These are phyloP conservation scores for Aspergillus phoenicis DNA, from an alignment of 2,329 filamentous ascomycete genomes.

Conservation along the genomic window DNA sequence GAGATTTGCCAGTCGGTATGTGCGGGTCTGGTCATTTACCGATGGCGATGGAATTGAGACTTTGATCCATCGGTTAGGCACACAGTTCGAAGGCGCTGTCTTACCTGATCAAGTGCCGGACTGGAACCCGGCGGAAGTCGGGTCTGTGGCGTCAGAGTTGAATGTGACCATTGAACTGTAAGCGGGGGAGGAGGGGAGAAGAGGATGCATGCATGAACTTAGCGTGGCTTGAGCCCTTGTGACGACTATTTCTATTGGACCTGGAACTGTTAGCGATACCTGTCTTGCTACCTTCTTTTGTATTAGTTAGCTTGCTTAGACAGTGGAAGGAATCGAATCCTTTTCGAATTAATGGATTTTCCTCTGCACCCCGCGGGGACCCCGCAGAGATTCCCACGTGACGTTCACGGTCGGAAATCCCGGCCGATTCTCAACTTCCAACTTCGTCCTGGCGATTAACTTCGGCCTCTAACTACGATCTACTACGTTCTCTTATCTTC, in stretches of 20 bases:
- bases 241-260: not conserved
- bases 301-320: too few species aligned
- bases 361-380: not conserved
- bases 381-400: not conserved
- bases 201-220: not conserved
- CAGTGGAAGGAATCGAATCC: too few species aligned
- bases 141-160: conserved; percentile 21
- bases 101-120: conserved; percentile 41
- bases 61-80: conserved; percentile 45
- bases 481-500: too few species aligned
- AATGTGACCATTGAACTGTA: conserved; percentile 22
- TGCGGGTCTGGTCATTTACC: conserved; percentile 52
- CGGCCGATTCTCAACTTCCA: not conserved
- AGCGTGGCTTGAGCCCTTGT: not conserved
- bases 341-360: not conserved
- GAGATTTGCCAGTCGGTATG: conserved; percentile 50
- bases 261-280: not conserved
- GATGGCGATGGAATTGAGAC: conserved; percentile 55
- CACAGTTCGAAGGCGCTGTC: conserved; percentile 37
- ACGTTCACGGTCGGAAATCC: not conserved
- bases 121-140: conserved; percentile 28
- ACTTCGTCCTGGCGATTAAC: too few species aligned
- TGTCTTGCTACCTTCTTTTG: not conserved
- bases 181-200: not conserved
- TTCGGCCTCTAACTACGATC: too few species aligned